Base-by-base conservation (phyloP, 176 grass and related monocot species). In the Ananas comosus region DNA sequence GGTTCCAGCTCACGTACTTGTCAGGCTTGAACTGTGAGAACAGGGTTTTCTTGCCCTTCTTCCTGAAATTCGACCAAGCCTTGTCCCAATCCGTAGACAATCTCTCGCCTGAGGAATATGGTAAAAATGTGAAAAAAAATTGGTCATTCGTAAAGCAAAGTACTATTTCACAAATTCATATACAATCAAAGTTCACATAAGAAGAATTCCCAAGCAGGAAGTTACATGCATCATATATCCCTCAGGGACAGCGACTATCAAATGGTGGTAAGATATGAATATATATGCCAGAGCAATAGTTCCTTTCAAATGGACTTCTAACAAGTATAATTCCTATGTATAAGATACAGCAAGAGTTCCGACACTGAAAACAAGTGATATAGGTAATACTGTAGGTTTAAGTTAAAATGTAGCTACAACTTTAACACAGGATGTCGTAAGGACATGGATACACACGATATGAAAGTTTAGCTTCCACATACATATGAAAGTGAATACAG, bases 1-100 rank as follows among this genome's bases (percentile, higher is more conserved):
- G 95, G 76, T 99, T 99, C 95, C 90, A 91, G 69, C 71, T 93
- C 64, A 99, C 87, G 11, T 94, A 99, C 76, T 94, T 99, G 73
- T 91, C 69, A 12, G 85, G 84, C 10, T 81, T 84, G 64, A 99
- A 92, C 65, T 79, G 64, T n/a, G 87, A 85, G 79, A 94, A 94
- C 13, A 99, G 23, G 1, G 82, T 77, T 84, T 90, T 94, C 78
- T 86, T 99, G 21, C 87, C 88, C 75, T 71, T 64, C 48, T 94
- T 99, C 79, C 82, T 74, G 52, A 84, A 99, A 1, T 70, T 91
- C 23, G 85, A 70, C 87, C 90, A 99, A 64, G 90, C 87, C 72
- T 91, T 99, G 70, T 99, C 87, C 95, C 95, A 99, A 58, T 99
- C 90, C 1, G 80, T 82, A 64, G 87, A 88, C 13, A 76, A 74